A percentile compares a stretch with the other conserved stretches of the same genome.
Evolutionary conservation across 306 rosid species (phyloP).

Genomic region (Cucurbita argyrosperma): DNA sequence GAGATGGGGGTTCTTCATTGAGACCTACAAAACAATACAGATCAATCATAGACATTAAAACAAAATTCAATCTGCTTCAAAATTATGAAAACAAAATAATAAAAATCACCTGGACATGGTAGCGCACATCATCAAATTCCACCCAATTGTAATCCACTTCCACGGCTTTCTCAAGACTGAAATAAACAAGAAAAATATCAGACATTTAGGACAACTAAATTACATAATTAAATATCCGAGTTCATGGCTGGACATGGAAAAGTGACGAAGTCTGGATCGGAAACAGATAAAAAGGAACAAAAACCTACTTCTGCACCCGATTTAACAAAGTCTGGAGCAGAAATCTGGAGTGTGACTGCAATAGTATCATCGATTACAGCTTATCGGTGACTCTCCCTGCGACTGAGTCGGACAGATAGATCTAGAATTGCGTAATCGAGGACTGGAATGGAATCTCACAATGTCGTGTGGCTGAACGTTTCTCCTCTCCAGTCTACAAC

Average conservation of each 20-base stretch:
- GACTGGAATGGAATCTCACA: background rate
- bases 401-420: background rate
- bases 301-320: conserved; percentile 58
- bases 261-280: background rate
- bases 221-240: background rate
- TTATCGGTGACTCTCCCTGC: background rate
- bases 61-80: conserved; percentile 1
- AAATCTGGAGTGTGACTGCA: conserved; percentile 90
- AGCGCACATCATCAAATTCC: conserved; percentile 87
- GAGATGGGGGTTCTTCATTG: conserved; percentile 60
- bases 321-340: conserved; percentile 62
- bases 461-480: background rate
- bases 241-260: background rate
- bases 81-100: background rate
- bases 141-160: conserved; percentile 90
- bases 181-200: conserved; percentile 2
- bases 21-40: conserved; percentile 34
- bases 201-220: background rate
- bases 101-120: conserved; percentile 65
- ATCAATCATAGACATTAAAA: conserved; percentile 2
- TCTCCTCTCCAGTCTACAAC: background rate
- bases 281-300: background rate
- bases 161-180: conserved; percentile 73
- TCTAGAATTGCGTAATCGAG: background rate
- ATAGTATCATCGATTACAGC: conserved; percentile 44